A percentile compares a stretch with the other conserved stretches of the same genome.
Conservation (phyloP, 2,329 filamentous ascomycete genomes). For the Arachnopeziza araneosa region DNA sequence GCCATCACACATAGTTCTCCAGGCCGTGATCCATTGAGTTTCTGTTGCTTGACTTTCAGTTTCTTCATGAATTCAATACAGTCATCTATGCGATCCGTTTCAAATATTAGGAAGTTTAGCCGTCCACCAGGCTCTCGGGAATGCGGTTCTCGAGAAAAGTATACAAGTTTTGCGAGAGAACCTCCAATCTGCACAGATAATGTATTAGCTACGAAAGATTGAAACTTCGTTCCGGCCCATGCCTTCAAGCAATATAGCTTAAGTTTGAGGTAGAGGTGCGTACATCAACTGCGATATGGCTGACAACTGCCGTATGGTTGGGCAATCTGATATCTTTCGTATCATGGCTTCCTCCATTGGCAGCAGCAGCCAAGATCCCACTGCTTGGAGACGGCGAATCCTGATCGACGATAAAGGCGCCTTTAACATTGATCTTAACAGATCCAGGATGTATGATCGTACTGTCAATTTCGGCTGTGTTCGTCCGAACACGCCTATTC, state of each 20-base stretch:
- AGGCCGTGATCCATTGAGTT: conserved; percentile 64
- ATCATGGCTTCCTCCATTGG: conserved; percentile 53
- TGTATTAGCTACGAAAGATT: neutral
- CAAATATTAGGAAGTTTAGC: conserved; percentile 92
- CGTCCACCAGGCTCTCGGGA: conserved; percentile 78
- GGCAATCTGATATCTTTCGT: conserved; percentile 93
- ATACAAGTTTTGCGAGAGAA: conserved; percentile 92
- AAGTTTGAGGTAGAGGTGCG: conserved; percentile 32
- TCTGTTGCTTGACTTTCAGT: conserved; percentile 75
- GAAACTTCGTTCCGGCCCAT: neutral
- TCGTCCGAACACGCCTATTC: conserved; percentile 24
- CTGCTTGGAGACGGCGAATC: conserved; percentile 51
- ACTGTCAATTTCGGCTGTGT: conserved; percentile 33
- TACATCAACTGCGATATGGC: conserved; percentile 95
- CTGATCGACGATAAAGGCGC: conserved; percentile 92
- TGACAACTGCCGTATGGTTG: conserved; percentile 91
- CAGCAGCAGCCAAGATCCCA: conserved; percentile 22
- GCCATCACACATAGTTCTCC: conserved; percentile 86
- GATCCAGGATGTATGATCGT: conserved; percentile 55
- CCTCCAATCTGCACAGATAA: conserved; percentile 70
- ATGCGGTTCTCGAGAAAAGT: conserved; percentile 85
- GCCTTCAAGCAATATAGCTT: neutral
- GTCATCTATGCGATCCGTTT: conserved; percentile 89
- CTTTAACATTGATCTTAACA: conserved; percentile 93
- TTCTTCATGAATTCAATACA: conserved; percentile 89